Base-by-base conservation (phyloP, 441 rosid species). In the Daphne laureola region DNA sequence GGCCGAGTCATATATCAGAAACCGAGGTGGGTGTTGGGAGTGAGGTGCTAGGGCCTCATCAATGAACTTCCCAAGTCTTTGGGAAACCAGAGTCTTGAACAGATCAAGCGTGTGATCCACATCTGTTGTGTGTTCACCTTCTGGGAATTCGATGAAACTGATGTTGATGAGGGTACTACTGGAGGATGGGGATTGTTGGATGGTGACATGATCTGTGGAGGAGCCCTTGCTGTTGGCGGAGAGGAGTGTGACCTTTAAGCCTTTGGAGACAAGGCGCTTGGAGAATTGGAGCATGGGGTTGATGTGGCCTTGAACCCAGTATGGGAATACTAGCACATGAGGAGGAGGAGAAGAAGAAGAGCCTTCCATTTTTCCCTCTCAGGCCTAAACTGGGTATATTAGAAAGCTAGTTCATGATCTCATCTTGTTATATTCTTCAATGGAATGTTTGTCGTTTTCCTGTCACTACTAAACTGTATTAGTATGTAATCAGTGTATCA, bases 281-380 rank as follows among this genome's bases (percentile, higher is more conserved):
- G 75, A 68, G 65, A 83, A 76, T 11, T 80, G 84, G 23, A 83
- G 76, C 72, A 83, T 73, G 26, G 90, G 84, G 56, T 80, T 83
- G 12, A 83, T 64, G 62, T 78, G 84, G 3, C 84, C 86, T 68
- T 80, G 86, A 17, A 60, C 43, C 1, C 79, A 76, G 47, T 64
- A 68, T 4, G 80, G 64, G 14, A 83, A 46, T 0, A 72, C 74
- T 15, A 78, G 27, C 21, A 78, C 73, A n/a, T 72, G 71, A 46
- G 62, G 57, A n/a, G n/a, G n/a, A n/a, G n/a, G n/a, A n/a, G n/a
- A n/a, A n/a, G n/a, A n/a, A n/a, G n/a, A n/a, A n/a, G n/a, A n/a
- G 59, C 44, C 38, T 55, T 38, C 40, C 41, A 43, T 31, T 59
- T 56, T n/a, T n/a, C n/a, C n/a, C n/a, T n/a, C n/a, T n/a, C n/a